Base-by-base conservation (phyloP, 257 asterid genomes). In the Galeopsis tetrahit region DNA sequence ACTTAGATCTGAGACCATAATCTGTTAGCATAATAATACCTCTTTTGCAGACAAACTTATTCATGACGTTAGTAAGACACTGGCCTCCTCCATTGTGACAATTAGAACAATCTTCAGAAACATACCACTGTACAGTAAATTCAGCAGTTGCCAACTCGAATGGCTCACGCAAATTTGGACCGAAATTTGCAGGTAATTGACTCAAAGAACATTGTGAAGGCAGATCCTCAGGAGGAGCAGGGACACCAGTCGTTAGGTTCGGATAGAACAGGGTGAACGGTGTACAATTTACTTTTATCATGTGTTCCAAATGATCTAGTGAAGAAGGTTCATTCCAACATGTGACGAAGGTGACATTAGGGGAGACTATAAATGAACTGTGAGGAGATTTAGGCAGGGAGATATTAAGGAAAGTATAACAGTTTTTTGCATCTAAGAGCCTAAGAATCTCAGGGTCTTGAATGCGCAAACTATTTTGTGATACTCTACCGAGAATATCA, bases 71-170 rank as follows among this genome's bases (percentile, higher is more conserved):
- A 64, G 61, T 71, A 56, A 66, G 39, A 63, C 87, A 83, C 78
- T 73, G 79, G 28, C 86, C 82, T 70, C 88, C 90, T 32, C 65
- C 42, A 1, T 7, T 10, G 38, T 67, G 61, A 48, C 90, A 86
- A 5, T 1, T 17, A 79, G 0, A 21, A 63, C 89, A 86, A 5
- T 9, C 63, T 4, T 49, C 58, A 11, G 84, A 74, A 32, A 86
- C 58, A 72, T 66, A n/a, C 86, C 84, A 85, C 73, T 82, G 76
- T 1, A 89, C 28, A 2, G 10, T 34, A 62, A 67, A 82, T 2
- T 57, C 77, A 64, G 74, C 4, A 10, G 71, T 56, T 44, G 84
- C 28, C 66, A 34, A 0, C 2, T 55, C 1, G 35, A 76, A 69
- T 64, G 79, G 28, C 1, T 10, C 73, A 51, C 2, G 7, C 11